Percentiles rank a stretch among this genome's conserved stretches.
Evolutionary conservation across 768 basidiomycete species (phyloP).

Genomic region (Hypholoma fasciculare): DNA sequence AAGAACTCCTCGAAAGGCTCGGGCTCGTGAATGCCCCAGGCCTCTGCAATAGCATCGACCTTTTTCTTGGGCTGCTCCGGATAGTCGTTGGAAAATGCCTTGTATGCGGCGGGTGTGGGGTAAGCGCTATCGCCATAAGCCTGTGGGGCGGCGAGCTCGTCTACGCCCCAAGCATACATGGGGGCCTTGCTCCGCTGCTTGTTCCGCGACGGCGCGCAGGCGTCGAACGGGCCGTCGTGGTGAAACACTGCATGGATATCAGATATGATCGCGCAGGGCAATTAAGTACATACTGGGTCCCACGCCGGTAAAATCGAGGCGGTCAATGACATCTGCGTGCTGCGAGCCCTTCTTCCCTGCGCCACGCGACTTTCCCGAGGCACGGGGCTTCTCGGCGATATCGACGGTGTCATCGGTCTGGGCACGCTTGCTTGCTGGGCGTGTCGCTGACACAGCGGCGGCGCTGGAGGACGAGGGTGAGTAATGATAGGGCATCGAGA

Average conservation of each 20-base stretch:
- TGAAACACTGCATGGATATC: conserved; percentile 68
- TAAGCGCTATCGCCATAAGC: conserved; percentile 48
- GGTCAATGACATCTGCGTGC: conserved; percentile 89
- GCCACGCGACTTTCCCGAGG: conserved; percentile 41
- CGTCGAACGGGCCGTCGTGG: conserved; percentile 91
- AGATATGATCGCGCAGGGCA: conserved; percentile 9
- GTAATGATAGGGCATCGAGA: conserved; percentile 10
- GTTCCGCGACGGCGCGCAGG: conserved; percentile 89
- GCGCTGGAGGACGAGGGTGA: conserved; percentile 16
- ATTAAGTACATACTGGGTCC: conserved; percentile 66
- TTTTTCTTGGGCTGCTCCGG: conserved; percentile 78
- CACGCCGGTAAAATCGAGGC: conserved; percentile 83
- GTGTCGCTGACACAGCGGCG: conserved; percentile 26
- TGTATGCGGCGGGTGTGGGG: conserved; percentile 47
- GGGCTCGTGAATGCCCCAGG: conserved; percentile 92
- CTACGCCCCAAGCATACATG: conserved; percentile 72
- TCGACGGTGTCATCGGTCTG: conserved; percentile 46
- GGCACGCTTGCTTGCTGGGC: conserved; percentile 38
- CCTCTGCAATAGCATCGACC: conserved; percentile 86
- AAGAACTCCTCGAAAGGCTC: conserved; percentile 91
- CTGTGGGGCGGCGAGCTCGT: conserved; percentile 34
- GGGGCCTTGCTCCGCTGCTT: conserved; percentile 77
- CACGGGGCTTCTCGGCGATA: conserved; percentile 36
- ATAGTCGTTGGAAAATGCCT: conserved; percentile 49
- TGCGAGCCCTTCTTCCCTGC: conserved; percentile 66